These are phyloP conservation scores for Pichia thaimueangensis DNA, from an alignment of 805 yeast species.

Conservation along the genomic window DNA sequence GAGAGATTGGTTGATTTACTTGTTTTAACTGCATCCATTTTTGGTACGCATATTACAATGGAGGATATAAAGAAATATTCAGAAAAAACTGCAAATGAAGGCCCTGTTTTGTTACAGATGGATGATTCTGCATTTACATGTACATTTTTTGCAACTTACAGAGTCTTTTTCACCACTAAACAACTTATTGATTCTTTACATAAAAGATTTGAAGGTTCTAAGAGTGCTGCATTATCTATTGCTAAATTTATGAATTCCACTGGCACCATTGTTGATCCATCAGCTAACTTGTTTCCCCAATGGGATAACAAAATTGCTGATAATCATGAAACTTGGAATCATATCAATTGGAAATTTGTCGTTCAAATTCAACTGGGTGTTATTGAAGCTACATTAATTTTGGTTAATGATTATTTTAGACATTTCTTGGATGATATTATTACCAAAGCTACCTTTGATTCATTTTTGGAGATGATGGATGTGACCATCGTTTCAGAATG, in stretches of 20 bases:
- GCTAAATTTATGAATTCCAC: slow-evolving; percentile 12
- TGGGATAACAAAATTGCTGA: slow-evolving; percentile 43
- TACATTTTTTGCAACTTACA: slow-evolving; percentile 64
- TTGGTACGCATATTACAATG: slow-evolving; percentile 36
- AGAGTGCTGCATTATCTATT: slow-evolving; percentile 53
- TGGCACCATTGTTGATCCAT: not conserved
- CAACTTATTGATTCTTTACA: slow-evolving; percentile 46
- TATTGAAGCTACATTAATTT: slow-evolving; percentile 63
- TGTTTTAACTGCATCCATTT: slow-evolving; percentile 63
- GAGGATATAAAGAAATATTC: slow-evolving; percentile 38
- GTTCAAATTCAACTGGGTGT: slow-evolving; percentile 79
- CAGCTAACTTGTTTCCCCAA: slow-evolving; percentile 35
- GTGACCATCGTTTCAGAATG: slow-evolving; percentile 52
- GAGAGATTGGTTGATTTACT: slow-evolving; percentile 75
- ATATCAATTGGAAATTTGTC: slow-evolving; percentile 58
- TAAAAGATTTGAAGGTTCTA: slow-evolving; percentile 54
- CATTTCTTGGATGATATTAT: slow-evolving; percentile 67
- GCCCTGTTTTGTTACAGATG: slow-evolving; percentile 39
- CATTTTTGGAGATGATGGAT: slow-evolving; percentile 60
- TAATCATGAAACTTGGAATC: slow-evolving; percentile 34
- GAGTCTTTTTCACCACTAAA: slow-evolving; percentile 57
- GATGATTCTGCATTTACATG: slow-evolving; percentile 59
- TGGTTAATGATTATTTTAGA: slow-evolving; percentile 65
- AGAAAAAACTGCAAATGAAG: slow-evolving; percentile 13
- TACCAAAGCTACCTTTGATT: slow-evolving; percentile 54